phyloP scores from a whole-genome alignment of 2,329 filamentous ascomycete species.

The Myriangium duriaei region DNA sequence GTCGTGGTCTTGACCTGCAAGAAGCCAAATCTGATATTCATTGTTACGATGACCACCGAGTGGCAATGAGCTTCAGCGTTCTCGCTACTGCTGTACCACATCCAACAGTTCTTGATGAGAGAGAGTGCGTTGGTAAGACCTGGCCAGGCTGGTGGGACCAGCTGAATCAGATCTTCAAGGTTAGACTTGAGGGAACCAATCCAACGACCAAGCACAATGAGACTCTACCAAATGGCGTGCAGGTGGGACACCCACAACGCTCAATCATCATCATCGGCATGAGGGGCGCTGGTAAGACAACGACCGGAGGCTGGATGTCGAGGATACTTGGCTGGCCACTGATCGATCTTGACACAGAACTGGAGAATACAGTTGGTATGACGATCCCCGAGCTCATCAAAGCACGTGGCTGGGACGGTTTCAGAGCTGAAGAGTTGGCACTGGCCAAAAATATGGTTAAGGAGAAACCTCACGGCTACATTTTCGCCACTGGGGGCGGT shows the following conservation, averaged over 20 bases:
- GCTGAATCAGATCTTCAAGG: slow-evolving; percentile 64
- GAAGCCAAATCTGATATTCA: slow-evolving; percentile 53
- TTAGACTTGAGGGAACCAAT: slow-evolving; percentile 65
- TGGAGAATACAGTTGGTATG: slow-evolving; percentile 61
- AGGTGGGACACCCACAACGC: slow-evolving; percentile 30
- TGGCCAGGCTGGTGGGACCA: slow-evolving; percentile 99
- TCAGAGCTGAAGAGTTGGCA: slow-evolving; percentile 65
- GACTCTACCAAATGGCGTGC: slow-evolving; percentile 23
- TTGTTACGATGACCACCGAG: slow-evolving; percentile 95
- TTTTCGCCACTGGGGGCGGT: slow-evolving; percentile 90
- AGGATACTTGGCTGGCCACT: slow-evolving; percentile 63
- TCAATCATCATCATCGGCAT: slow-evolving; percentile 95
- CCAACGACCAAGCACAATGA: slow-evolving; percentile 20
- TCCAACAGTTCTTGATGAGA: slow-evolving; percentile 68
- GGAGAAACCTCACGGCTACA: slow-evolving; percentile 60
- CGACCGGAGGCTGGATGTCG: slow-evolving; percentile 75
- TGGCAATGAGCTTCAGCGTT: slow-evolving; percentile 97
- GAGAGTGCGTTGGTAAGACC: slow-evolving; percentile 90
- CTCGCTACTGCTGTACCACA: slow-evolving; percentile 59
- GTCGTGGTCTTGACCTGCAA: slow-evolving; percentile 39
- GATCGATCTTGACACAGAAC: slow-evolving; percentile 75
- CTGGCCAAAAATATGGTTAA: slow-evolving; percentile 62
- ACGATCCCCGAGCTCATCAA: slow-evolving; percentile 80
- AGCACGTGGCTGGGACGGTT: slow-evolving; percentile 71
- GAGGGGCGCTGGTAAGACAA: slow-evolving; percentile 94